A percentile compares a stretch with the other conserved stretches of the same genome.
Evolutionary conservation across 345 rosid genomes (phyloP).

Genomic region (Lepidium aucheri): DNA sequence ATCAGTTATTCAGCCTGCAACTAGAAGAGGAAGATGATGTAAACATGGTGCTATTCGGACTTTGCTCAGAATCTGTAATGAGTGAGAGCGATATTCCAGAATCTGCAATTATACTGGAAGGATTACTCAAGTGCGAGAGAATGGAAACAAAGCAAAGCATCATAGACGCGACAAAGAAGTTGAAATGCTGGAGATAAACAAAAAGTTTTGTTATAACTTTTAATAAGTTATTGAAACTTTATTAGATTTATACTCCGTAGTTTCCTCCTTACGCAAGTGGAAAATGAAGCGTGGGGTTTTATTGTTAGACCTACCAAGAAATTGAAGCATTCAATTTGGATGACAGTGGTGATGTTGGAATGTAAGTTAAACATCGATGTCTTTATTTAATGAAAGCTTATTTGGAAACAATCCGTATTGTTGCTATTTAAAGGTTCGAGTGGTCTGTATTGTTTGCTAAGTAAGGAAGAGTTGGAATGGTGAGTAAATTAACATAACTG

Average conservation of each 20-base stretch:
- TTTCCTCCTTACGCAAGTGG: neutral
- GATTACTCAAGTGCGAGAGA: slow-evolving; percentile 43
- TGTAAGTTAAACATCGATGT: neutral
- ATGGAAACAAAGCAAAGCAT: slow-evolving; percentile 52
- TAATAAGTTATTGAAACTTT: neutral
- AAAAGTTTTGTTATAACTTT: too few species aligned
- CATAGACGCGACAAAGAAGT: slow-evolving; percentile 49
- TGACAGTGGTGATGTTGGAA: slow-evolving; percentile 13
- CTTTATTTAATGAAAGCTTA: neutral
- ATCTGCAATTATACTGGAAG: slow-evolving; percentile 40
- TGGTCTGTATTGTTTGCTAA: neutral
- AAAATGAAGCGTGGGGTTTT: slow-evolving; percentile 21
- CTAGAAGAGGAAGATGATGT: slow-evolving; percentile 86
- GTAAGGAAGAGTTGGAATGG: neutral
- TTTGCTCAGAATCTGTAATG: slow-evolving; percentile 40
- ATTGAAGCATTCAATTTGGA: slow-evolving; percentile 17
- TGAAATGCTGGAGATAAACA: slow-evolving; percentile 35
- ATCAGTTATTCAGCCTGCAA: slow-evolving; percentile 61
- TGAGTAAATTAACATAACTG: neutral
- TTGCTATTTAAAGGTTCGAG: neutral
- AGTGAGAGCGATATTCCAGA: slow-evolving; percentile 36
- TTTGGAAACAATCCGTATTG: neutral
- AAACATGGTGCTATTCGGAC: slow-evolving; percentile 63
- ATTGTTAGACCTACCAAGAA: slow-evolving; percentile 12
- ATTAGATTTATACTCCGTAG: neutral